A percentile compares a stretch with the other conserved stretches of the same genome.
phyloP scores from a whole-genome alignment of 2,329 filamentous ascomycete species.

The Sporothrix euskadiensis region DNA sequence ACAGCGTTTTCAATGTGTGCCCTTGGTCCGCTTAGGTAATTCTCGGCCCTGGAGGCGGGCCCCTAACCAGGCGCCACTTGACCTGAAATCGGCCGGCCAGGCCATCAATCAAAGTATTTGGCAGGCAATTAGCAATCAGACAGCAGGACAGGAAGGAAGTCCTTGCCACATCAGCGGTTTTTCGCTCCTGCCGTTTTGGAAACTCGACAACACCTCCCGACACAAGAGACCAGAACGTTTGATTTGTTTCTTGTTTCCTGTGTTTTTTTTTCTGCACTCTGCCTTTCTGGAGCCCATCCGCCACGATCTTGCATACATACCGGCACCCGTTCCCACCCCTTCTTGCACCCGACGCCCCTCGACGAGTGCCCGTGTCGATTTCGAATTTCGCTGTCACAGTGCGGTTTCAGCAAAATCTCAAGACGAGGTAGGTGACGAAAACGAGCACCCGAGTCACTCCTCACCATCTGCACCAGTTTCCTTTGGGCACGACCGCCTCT shows the following conservation, averaged over 20 bases:
- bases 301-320: conserved; percentile 15
- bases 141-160: conserved; percentile 17
- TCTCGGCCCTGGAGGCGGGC: conserved; percentile 18
- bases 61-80: not conserved
- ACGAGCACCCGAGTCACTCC: not conserved
- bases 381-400: not conserved
- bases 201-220: not conserved
- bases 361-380: not conserved
- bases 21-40: conserved; percentile 28
- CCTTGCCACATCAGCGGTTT: conserved; percentile 28
- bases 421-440: conserved; percentile 23
- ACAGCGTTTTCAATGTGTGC: not conserved
- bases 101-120: conserved; percentile 23
- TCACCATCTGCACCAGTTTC: not conserved
- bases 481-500: not conserved
- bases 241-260: not conserved
- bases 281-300: not conserved
- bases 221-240: not conserved
- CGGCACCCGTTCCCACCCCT: not conserved
- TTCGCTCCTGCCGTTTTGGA: conserved; percentile 19
- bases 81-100: not conserved
- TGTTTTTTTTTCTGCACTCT: not conserved
- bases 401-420: conserved; percentile 16
- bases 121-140: conserved; percentile 29
- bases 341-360: conserved; percentile 8